Base-by-base conservation (phyloP, 352 stramenopile genomes). In the Phytopythium delawarense region DNA sequence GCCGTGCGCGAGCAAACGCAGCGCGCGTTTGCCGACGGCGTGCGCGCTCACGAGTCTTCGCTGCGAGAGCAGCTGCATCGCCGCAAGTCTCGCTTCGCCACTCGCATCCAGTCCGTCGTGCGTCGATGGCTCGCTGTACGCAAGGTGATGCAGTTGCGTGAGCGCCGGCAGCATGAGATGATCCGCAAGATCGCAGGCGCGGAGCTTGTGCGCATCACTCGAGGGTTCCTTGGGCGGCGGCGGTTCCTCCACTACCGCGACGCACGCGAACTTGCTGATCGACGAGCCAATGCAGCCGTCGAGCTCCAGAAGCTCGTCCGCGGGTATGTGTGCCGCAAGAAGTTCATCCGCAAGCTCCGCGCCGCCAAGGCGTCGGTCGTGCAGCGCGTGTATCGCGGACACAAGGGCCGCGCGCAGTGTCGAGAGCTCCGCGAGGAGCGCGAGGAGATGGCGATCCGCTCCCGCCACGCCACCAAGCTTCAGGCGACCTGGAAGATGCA, bases 401-500 rank as follows among this genome's bases (percentile, higher is more conserved):
- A 93, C 39, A 54, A 68, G 12, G 89, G 86, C 4, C 74, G 89
- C 2, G 45, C 49, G 11, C 69, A 65, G 25, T 87, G 76, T 39
- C 50, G 63, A 20, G 58, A 60, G 48, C 56, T 92, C 12, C 76
- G 87, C 2, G 66, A 76, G 18, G 66, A 78, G 7, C 71, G 76
- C 25, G 69, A 75, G 30, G 54, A 67, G 4, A 62, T 72, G 4
- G 58, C 68, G 20, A 63, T 74, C 18, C 69, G 86, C 0, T 62
- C 72, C 7, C 77, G 76, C 55, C 67, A 91, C 15, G 89, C 90
- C 11, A 73, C 85, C 6, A 94, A 89, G 58, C 49, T 98, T 28
- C 92, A 98, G 64, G 81, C 89, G 21, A 91, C 87, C 1, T 98
- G 88, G 85, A 80, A 79, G 12, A 98, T 97, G 89, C 84, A 96